Evolutionary conservation across 2,329 filamentous ascomycete genomes (phyloP).

Genomic region (Aspergillus ruber): DNA sequence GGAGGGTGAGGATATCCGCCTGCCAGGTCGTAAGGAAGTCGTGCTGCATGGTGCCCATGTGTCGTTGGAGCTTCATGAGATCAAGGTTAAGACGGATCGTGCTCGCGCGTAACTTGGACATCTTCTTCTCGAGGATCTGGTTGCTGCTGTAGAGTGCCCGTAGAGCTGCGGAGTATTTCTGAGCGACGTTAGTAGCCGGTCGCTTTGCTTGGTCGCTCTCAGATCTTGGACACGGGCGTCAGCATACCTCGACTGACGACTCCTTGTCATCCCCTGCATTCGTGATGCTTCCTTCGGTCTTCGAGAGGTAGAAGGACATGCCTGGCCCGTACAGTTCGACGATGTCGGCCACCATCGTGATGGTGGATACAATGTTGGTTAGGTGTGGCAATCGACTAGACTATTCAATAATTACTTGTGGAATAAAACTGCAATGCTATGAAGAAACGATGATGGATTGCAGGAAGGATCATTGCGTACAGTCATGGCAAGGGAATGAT

Average conservation of each 20-base stretch:
- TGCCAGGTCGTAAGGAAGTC: slow-evolving; percentile 28
- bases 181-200: neutral
- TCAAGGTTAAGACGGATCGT: slow-evolving; percentile 18
- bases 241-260: slow-evolving; percentile 11
- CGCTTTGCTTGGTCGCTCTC: neutral
- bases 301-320: slow-evolving; percentile 16
- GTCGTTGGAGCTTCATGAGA: slow-evolving; percentile 18
- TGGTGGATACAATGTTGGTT: neutral
- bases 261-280: neutral
- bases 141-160: slow-evolving; percentile 19
- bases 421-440: slow-evolving; percentile 1
- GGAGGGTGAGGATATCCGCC: slow-evolving; percentile 28
- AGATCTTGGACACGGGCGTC: neutral
- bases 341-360: slow-evolving; percentile 11
- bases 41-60: slow-evolving; percentile 19
- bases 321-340: slow-evolving; percentile 13
- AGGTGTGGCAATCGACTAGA: neutral
- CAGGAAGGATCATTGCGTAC: neutral
- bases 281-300: neutral
- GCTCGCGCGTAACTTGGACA: slow-evolving; percentile 17
- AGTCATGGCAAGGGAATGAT: neutral
- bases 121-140: slow-evolving; percentile 17
- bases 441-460: neutral
- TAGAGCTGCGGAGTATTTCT: slow-evolving; percentile 16
- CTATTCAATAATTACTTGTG: slow-evolving; percentile 1